These are phyloP conservation scores for Plenodomus lindquistii DNA, from an alignment of 2,329 filamentous ascomycete species.

Conservation along the genomic window DNA sequence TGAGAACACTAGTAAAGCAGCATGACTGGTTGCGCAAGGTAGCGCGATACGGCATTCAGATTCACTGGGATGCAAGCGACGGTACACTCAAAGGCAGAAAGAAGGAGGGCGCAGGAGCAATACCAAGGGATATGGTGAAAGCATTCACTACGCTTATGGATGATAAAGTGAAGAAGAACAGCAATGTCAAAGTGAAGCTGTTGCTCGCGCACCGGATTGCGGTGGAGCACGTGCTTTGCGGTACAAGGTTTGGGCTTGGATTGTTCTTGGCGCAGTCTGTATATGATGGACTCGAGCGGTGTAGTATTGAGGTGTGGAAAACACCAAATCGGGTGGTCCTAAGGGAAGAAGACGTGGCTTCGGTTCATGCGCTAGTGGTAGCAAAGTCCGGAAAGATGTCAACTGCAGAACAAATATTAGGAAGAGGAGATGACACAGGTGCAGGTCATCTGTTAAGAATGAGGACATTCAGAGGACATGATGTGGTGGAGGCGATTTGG, in stretches of 20 bases:
- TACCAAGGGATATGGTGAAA: slow-evolving; percentile 22
- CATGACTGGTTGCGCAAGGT: slow-evolving; percentile 32
- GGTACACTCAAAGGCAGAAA: slow-evolving; percentile 16
- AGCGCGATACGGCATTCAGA: slow-evolving; percentile 23
- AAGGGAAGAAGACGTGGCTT: too few relatives aligned
- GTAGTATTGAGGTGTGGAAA: background rate
- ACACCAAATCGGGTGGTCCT: background rate
- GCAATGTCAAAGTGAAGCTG: slow-evolving; percentile 17
- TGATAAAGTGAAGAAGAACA: slow-evolving; percentile 12
- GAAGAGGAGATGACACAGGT: too few relatives aligned
- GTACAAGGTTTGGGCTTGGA: slow-evolving; percentile 17
- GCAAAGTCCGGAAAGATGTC: too few relatives aligned
- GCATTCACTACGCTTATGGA: slow-evolving; percentile 22
- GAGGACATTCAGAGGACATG: too few relatives aligned
- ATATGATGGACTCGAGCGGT: background rate
- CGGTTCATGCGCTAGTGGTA: too few relatives aligned
- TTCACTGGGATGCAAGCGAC: slow-evolving; percentile 29
- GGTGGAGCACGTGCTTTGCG: slow-evolving; percentile 5
- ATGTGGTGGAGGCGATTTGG: too few relatives aligned
- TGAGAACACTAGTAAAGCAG: slow-evolving; percentile 28
- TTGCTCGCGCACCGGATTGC: slow-evolving; percentile 16
- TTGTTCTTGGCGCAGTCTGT: slow-evolving; percentile 5
- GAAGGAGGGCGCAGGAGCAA: slow-evolving; percentile 18
- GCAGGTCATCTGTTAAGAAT: too few relatives aligned
- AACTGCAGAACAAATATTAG: too few relatives aligned